A percentile compares a stretch with the other conserved stretches of the same genome.
phyloP scores from a whole-genome alignment of 305 asterid species.

The Solanum hybrid region DNA sequence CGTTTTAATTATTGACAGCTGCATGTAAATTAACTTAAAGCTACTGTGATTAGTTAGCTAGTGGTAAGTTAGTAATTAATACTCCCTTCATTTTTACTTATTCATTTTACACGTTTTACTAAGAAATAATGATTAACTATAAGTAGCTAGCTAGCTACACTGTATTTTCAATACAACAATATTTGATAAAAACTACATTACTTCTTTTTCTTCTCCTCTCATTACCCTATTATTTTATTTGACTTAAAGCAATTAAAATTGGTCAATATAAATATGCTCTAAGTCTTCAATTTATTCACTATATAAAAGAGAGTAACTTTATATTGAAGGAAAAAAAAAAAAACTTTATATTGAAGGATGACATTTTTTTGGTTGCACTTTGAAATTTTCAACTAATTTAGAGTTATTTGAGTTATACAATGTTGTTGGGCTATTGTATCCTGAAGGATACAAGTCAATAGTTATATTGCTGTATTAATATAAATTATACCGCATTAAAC shows the following conservation, averaged over 20 bases:
- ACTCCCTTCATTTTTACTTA: background rate
- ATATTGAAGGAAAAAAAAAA: no score
- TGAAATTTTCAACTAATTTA: background rate
- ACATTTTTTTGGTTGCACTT: background rate
- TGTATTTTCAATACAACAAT: background rate
- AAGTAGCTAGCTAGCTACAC: background rate
- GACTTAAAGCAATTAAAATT: no score
- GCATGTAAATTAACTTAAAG: no score
- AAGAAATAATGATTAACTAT: background rate
- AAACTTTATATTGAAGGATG: background rate
- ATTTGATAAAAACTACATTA: background rate
- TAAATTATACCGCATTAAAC: background rate
- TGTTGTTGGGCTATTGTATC: background rate
- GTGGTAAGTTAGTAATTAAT: background rate
- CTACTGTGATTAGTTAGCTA: background rate
- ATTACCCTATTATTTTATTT: background rate
- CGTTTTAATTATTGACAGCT: background rate
- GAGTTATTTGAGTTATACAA: background rate
- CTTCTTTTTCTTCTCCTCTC: background rate
- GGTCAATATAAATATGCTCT: fast-evolving
- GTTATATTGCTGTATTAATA: background rate
- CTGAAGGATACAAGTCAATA: background rate
- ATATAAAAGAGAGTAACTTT: background rate
- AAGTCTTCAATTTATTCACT: no score
- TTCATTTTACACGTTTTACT: background rate